Conservation (phyloP, 2,329 filamentous ascomycete genomes). For the Pseudohalonectria lignicola region DNA sequence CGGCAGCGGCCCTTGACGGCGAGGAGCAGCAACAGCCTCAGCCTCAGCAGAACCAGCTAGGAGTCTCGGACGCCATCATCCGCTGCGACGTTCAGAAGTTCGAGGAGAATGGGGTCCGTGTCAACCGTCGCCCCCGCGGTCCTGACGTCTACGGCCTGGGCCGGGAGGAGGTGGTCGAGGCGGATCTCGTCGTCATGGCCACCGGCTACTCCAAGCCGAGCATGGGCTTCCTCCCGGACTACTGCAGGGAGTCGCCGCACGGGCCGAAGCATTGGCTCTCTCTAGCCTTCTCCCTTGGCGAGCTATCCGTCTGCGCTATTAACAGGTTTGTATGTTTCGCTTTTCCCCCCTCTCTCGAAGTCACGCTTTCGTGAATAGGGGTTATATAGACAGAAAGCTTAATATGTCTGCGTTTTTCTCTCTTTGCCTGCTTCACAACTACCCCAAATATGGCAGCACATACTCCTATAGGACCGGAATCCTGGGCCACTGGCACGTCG, state of each 20-base stretch:
- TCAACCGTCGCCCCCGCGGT: neutral
- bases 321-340: too few species aligned
- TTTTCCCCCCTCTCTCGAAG: too few species aligned
- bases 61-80: too few species aligned
- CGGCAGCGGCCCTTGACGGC: neutral
- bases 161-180: neutral
- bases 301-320: conserved; percentile 1
- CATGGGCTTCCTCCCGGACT: neutral
- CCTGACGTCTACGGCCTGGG: too few species aligned
- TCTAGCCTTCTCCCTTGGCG: neutral
- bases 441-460: neutral
- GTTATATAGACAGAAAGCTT: too few species aligned
- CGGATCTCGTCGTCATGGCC: neutral
- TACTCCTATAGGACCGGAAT: neutral
- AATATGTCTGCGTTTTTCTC: too few species aligned
- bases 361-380: too few species aligned
- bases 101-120: neutral
- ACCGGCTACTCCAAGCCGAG: neutral
- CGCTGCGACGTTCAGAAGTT: neutral
- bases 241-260: neutral
- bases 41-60: neutral
- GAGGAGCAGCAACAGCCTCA: too few species aligned
- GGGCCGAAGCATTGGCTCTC: neutral
- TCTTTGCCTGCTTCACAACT: neutral
- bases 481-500: conserved; percentile 1